Conservation (phyloP, 495 filamentous ascomycete genomes). For the Platismatia glauca region DNA sequence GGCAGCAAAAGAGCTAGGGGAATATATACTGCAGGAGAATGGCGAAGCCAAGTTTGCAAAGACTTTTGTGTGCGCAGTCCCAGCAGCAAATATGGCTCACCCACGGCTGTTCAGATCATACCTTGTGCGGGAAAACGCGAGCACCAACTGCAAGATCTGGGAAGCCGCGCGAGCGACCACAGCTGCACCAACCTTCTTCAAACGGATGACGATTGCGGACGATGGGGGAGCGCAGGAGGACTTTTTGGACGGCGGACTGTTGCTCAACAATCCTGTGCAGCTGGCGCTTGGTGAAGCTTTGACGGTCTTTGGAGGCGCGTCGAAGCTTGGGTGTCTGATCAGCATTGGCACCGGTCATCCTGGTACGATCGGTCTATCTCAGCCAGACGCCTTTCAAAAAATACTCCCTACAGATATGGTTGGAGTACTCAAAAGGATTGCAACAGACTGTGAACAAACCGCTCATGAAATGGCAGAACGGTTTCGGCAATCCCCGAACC, state of each 20-base stretch:
- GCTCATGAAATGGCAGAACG: constrained; percentile 21
- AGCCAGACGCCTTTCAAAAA: constrained; percentile 4
- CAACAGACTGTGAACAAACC: constrained; percentile 29
- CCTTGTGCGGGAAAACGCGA: too few species aligned
- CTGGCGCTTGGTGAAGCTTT: constrained; percentile 31
- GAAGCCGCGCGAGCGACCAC: constrained; percentile 36
- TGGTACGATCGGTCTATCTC: constrained; percentile 4
- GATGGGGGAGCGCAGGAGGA: background rate
- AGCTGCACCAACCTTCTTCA: constrained; percentile 35
- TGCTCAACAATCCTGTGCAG: constrained; percentile 26
- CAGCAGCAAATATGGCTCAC: too few species aligned
- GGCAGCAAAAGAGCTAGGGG: too few species aligned
- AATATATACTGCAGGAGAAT: too few species aligned
- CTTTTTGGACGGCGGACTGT: constrained; percentile 21
- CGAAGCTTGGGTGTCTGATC: constrained; percentile 33
- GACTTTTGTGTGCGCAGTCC: too few species aligned
- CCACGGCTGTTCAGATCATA: too few species aligned
- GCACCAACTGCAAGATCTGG: constrained; percentile 30
- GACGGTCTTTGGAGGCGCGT: constrained; percentile 33
- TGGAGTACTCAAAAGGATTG: constrained; percentile 30
- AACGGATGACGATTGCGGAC: constrained; percentile 29
- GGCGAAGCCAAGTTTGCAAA: too few species aligned
- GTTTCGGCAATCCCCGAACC: constrained; percentile 21
- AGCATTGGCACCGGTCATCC: constrained; percentile 37
- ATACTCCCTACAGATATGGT: constrained; percentile 14